A percentile compares a stretch with the other conserved stretches of the same genome.
Conservation (phyloP, 176 grass and related monocot species). For the Oryza nivara region DNA sequence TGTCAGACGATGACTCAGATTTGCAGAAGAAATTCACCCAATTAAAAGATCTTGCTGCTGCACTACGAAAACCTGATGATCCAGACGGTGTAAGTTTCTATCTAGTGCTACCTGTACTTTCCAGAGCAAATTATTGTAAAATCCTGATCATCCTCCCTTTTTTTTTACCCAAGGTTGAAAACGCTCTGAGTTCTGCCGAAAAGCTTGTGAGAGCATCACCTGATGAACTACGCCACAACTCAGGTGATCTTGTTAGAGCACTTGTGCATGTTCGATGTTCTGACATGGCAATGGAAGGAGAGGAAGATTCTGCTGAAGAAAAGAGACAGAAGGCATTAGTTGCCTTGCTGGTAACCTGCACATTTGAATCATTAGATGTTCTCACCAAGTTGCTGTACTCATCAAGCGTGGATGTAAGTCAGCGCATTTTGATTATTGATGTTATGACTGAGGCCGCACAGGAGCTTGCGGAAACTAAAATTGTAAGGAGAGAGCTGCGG, state of each 20-base stretch:
- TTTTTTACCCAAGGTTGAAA: slow-evolving; percentile 67
- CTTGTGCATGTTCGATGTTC: slow-evolving; percentile 89
- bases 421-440: slow-evolving; percentile 92
- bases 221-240: slow-evolving; percentile 75
- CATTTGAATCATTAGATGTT: slow-evolving; percentile 85
- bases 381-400: slow-evolving; percentile 90
- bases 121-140: slow-evolving; percentile 15
- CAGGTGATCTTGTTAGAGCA: slow-evolving; percentile 83
- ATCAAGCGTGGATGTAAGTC: slow-evolving; percentile 80
- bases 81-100: slow-evolving; percentile 81
- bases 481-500: slow-evolving; percentile 47
- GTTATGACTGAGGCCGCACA: slow-evolving; percentile 93
- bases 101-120: slow-evolving; percentile 18
- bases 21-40: slow-evolving; percentile 77
- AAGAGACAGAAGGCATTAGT: slow-evolving; percentile 87
- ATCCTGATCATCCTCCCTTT: slow-evolving; percentile 36
- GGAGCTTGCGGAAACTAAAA: slow-evolving; percentile 81
- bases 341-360: slow-evolving; percentile 77
- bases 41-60: slow-evolving; percentile 68
- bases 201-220: slow-evolving; percentile 88
- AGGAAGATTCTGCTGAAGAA: slow-evolving; percentile 93
- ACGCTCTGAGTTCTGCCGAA: slow-evolving; percentile 70
- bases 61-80: slow-evolving; percentile 89
- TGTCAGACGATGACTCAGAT: slow-evolving; percentile 84
- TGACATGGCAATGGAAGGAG: slow-evolving; percentile 77